These are phyloP conservation scores for Fusarium scirpi DNA, from an alignment of 2,329 filamentous ascomycete genomes.

Conservation along the genomic window DNA sequence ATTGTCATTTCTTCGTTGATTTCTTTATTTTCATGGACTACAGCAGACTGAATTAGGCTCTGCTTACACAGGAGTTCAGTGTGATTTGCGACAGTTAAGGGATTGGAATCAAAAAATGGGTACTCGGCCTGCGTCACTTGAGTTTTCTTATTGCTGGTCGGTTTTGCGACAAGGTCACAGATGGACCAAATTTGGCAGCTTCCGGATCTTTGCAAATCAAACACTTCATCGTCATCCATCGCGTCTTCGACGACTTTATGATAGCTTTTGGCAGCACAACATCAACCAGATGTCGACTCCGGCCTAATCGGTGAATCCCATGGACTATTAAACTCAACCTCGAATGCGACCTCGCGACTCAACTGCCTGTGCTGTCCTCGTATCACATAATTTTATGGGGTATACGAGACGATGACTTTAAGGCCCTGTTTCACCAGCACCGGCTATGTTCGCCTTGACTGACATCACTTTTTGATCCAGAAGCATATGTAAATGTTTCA, in stretches of 20 bases:
- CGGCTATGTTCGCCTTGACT: slow-evolving; percentile 42
- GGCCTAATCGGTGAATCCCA: slow-evolving; percentile 51
- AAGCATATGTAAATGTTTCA: slow-evolving; percentile 52
- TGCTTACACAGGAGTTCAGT: slow-evolving; percentile 54
- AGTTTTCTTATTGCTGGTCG: slow-evolving; percentile 54
- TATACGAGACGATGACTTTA: slow-evolving; percentile 42
- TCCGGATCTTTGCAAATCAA: slow-evolving; percentile 57
- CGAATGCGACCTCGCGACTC: slow-evolving; percentile 50
- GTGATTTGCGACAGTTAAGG: slow-evolving; percentile 54
- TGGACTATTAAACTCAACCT: slow-evolving; percentile 51
- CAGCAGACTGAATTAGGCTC: slow-evolving; percentile 49
- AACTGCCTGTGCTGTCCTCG: slow-evolving; percentile 49
- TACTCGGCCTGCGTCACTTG: slow-evolving; percentile 52
- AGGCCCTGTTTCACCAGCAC: slow-evolving; percentile 43
- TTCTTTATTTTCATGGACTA: slow-evolving; percentile 48
- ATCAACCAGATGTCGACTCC: slow-evolving; percentile 52
- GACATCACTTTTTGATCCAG: slow-evolving; percentile 47
- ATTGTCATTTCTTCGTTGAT: slow-evolving; percentile 42
- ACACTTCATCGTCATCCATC: slow-evolving; percentile 55
- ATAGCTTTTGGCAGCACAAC: slow-evolving; percentile 54
- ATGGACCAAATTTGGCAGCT: slow-evolving; percentile 55
- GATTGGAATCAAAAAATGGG: slow-evolving; percentile 52
- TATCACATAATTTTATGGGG: slow-evolving; percentile 42
- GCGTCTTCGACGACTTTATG: slow-evolving; percentile 54
- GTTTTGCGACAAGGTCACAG: slow-evolving; percentile 54